Evolutionary conservation across 116 monocot genomes (phyloP), one percentile per base, ranked within the genome.

Genomic region (Zostera marina): DNA sequence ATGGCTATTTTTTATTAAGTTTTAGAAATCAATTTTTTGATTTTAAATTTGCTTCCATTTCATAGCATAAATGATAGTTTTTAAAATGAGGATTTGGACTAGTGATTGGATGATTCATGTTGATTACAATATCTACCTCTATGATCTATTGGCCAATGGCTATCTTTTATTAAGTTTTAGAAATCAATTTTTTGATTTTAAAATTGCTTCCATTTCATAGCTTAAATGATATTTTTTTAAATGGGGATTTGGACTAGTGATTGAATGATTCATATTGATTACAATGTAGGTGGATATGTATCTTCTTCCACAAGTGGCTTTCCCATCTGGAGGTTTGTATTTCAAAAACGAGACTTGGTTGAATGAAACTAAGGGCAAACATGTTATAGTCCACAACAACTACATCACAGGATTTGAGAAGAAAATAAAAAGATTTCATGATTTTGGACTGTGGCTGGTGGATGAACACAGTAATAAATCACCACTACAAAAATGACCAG

Each of bases 301-400:
- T 72, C 71, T 96, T 22, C 77, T 96, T 23, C 89, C 88, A 6
- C 96, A 96, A 66, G 72, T 69, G 54, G 85, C 85, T 60, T 96
- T 96, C 60, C 96, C 96, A 14, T 72, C 96, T 1, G 94, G 94
- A 58, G 88, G 88, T 9, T 66, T 94, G 61, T 88, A 88, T 68
- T 94, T 94, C 73, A 88, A 81, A 53, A 94, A 94, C 67, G 70
- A 75, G 61, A 85, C 82, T n/a, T 94, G 94, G 88, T 84, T 80
- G 19, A 61, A 74, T 56, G 88, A 88, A 72, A 94, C 94, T 3
- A 76, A 77, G 66, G 85, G 82, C 41, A 88, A 71, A 71, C 88
- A 94, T 69, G 88, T 78, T 43, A 94, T 94, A 41, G 76, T 94
- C 42, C 94, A 96, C 69, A 96, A 96, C 53, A 96, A 96, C 70